A percentile compares a stretch with the other conserved stretches of the same genome.
Evolutionary conservation across 164 flowering plant genomes (phyloP).

Genomic region (Warburgia ugandensis): DNA sequence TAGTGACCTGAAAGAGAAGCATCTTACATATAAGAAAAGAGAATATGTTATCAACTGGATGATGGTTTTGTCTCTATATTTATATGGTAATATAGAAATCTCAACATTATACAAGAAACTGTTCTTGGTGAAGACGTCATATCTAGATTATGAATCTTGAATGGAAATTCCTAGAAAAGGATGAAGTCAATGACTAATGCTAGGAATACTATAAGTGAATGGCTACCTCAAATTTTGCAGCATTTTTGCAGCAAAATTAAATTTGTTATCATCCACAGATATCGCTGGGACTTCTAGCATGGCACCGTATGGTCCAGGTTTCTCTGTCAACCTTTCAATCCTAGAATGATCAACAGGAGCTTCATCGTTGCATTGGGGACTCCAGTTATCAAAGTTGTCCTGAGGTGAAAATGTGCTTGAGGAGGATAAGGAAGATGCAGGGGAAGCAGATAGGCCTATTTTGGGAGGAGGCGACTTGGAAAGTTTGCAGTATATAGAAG

Average conservation of each 20-base stretch:
- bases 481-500: slow-evolving; percentile 55
- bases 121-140: too few species aligned
- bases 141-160: too few species aligned
- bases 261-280: slow-evolving; percentile 36
- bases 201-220: background rate
- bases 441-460: slow-evolving; percentile 23
- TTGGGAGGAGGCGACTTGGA: slow-evolving; percentile 20
- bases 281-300: slow-evolving; percentile 35
- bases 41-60: too few species aligned
- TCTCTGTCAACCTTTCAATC: slow-evolving; percentile 21
- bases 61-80: too few species aligned
- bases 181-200: too few species aligned
- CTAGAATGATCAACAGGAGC: slow-evolving; percentile 7
- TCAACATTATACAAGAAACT: too few species aligned
- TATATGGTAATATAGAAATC: too few species aligned
- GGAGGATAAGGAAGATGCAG: slow-evolving; percentile 49
- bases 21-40: slow-evolving; percentile 1
- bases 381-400: slow-evolving; percentile 37
- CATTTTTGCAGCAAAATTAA: slow-evolving; percentile 44
- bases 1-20: slow-evolving; percentile 38
- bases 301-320: slow-evolving; percentile 23
- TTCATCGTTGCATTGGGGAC: slow-evolving; percentile 38
- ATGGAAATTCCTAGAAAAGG: too few species aligned
- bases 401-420: slow-evolving; percentile 39
- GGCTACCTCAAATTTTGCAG: slow-evolving; percentile 50